Evolutionary conservation across 257 asterid genomes (phyloP), one percentile per base, ranked within the genome.

Genomic region (Solanum microdontum): DNA sequence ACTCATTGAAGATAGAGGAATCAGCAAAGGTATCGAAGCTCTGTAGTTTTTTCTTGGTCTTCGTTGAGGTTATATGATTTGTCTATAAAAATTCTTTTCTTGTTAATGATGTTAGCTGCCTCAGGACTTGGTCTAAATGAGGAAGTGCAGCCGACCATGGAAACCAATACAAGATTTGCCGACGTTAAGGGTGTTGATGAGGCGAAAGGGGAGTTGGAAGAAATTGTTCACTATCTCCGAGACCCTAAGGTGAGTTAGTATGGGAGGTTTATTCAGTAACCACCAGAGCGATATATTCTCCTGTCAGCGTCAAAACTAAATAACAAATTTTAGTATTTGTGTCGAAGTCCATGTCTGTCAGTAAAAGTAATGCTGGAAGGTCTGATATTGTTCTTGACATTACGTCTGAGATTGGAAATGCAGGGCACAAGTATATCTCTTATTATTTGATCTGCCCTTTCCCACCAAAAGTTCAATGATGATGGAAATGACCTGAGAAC

Each of bases 111-210:
- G 26, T 60, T 36, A 86, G n/a, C 40, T 58, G 68, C 90, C 45
- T 70, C 88, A 95, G 99, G 97, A 85, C 96, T 95, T 88, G 98
- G 98, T 89, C 92, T 97, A 66, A 95, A 95, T 76, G 99, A 94
- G 90, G 98, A 93, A 90, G 99, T 95, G 87, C 96, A 93, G 66
- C 96, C 99, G 58, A 95, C 87, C 86, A 88, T 95, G 95, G 99
- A 95, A 89, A 92, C 98, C 68, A 93, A 88, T 86, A 97, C 99
- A 43, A 97, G 94, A 89, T 95, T 95, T 87, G 92, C 95, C 89
- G 98, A 95, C 68, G 98, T 97, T 74, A 97, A 97, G 91, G 99
- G 99, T 86, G 99, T 97, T 77, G 99, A 97, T 87, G 99, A 97
- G 93, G 99, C 99, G 60, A 97, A 95, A 91, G 84, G 94, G 74